Conservation (phyloP, 2,329 filamentous ascomycete species). For the Didymella keratinophila region DNA sequence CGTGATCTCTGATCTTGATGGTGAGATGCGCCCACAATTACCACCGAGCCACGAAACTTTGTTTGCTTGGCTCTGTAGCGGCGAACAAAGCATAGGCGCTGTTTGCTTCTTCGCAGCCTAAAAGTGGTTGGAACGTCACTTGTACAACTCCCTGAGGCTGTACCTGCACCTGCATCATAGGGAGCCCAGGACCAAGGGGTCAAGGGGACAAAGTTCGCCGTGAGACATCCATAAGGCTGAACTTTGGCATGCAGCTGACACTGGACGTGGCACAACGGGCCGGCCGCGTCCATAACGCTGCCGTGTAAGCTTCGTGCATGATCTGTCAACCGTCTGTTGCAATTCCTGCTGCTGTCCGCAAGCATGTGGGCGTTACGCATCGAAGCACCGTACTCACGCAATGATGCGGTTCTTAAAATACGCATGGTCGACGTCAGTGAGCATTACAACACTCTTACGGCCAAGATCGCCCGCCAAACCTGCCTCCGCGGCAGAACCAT, state of each 20-base stretch:
- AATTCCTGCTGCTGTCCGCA: neutral
- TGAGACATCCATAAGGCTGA: constrained; percentile 5
- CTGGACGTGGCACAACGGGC: constrained; percentile 6
- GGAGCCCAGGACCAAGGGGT: neutral
- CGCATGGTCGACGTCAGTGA: constrained; percentile 1
- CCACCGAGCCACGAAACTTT: constrained; percentile 4
- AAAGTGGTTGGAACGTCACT: neutral
- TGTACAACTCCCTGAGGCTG: neutral
- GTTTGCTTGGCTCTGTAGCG: neutral
- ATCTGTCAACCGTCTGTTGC: neutral
- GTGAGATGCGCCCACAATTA: constrained; percentile 27
- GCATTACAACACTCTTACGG: constrained; percentile 6
- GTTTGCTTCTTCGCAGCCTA: neutral
- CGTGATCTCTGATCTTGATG: constrained; percentile 23
- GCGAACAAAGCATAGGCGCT: neutral
- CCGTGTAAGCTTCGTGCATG: constrained; percentile 12
- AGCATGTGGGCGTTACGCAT: neutral
- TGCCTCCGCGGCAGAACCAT: constrained; percentile 8
- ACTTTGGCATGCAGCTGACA: constrained; percentile 6
- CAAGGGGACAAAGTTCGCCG: neutral
- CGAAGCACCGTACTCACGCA: neutral
- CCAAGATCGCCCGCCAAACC: constrained; percentile 20
- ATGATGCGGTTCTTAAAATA: neutral
- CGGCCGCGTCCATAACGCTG: constrained; percentile 1
- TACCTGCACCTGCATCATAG: neutral